These are phyloP conservation scores for Diaporthe vexans DNA, from an alignment of 2,329 filamentous ascomycete species.

Conservation along the genomic window DNA sequence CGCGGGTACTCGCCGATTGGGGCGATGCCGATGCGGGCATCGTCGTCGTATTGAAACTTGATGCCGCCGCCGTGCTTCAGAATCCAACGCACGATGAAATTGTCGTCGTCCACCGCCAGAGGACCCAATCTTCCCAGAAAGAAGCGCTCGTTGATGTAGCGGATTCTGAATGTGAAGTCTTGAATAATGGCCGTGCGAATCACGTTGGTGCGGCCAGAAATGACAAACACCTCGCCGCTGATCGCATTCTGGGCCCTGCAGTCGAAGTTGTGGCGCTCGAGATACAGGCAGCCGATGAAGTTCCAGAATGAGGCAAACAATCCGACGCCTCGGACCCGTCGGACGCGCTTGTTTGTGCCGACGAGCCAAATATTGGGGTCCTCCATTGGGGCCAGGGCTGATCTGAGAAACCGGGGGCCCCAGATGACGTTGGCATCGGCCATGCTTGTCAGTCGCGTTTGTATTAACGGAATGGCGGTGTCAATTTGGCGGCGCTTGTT, in stretches of 20 bases:
- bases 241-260: neutral
- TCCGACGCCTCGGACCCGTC: neutral
- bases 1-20: conserved; percentile 1
- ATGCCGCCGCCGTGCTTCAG: neutral
- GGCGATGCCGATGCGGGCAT: neutral
- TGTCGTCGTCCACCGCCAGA: neutral
- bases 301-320: conserved; percentile 1
- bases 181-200: neutral
- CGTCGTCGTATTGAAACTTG: neutral
- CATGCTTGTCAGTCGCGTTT: neutral
- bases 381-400: neutral
- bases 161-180: neutral
- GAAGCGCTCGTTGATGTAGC: neutral
- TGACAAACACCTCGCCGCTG: conserved; percentile 10
- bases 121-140: neutral
- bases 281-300: conserved; percentile 1
- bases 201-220: neutral
- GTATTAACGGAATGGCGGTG: neutral
- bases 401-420: neutral
- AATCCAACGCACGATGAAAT: neutral
- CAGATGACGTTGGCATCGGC: neutral
- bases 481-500: conserved; percentile 2
- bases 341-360: conserved; percentile 5
- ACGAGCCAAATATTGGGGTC: neutral
- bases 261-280: conserved; percentile 12